These are phyloP conservation scores for Rhodotorula sp. DNA, from an alignment of 1,284 basidiomycete genomes.

Conservation along the genomic window DNA sequence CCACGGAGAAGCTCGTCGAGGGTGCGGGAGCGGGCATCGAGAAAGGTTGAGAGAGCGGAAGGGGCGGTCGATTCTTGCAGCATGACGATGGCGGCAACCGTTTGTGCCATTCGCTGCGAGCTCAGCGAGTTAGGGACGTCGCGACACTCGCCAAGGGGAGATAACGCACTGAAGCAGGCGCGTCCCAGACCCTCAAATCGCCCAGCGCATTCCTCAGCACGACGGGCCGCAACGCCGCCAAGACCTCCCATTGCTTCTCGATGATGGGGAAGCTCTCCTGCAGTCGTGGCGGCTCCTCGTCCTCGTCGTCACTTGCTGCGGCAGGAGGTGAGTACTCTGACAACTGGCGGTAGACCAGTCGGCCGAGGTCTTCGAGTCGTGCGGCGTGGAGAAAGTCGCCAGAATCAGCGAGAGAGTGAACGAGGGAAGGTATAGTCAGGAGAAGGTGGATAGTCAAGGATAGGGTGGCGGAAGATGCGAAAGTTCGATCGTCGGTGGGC, in stretches of 20 bases:
- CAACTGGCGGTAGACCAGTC: conserved; percentile 41
- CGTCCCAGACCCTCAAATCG: conserved; percentile 31
- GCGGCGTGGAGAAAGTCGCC: conserved; percentile 42
- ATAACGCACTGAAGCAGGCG: conserved; percentile 15
- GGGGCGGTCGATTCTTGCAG: conserved; percentile 31
- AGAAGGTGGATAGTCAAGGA: conserved; percentile 38
- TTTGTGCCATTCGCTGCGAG: conserved; percentile 29
- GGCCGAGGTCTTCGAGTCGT: conserved; percentile 40
- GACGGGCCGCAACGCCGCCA: conserved; percentile 29
- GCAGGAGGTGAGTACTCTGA: conserved; percentile 18
- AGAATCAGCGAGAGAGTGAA: conserved; percentile 41
- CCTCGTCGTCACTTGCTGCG: conserved; percentile 12
- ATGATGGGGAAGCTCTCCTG: conserved; percentile 41
- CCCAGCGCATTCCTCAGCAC: conserved; percentile 33
- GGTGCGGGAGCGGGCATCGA: conserved; percentile 32
- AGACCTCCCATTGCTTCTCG: conserved; percentile 40
- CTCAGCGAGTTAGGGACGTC: neutral
- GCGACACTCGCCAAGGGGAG: neutral
- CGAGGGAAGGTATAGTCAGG: conserved; percentile 39
- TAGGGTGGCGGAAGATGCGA: conserved; percentile 29
- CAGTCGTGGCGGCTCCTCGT: neutral
- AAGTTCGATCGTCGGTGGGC: neutral
- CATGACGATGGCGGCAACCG: conserved; percentile 38
- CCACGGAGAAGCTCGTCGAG: conserved; percentile 24
- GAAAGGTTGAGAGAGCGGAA: conserved; percentile 29